phyloP scores from a whole-genome alignment of 768 basidiomycete species.

The Daedalea quercina region DNA sequence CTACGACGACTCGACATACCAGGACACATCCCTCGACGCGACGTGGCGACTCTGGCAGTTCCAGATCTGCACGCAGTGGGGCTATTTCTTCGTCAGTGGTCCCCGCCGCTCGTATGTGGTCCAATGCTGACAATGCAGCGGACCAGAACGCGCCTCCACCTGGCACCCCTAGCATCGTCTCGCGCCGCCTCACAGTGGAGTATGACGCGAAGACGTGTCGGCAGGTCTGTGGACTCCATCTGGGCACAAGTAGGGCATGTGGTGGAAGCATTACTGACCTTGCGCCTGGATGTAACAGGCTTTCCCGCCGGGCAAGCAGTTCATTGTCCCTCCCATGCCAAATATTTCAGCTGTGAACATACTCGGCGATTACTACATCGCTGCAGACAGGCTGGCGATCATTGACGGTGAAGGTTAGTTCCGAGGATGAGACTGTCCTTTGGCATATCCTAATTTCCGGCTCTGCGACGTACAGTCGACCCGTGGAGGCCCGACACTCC shows the following conservation, averaged over 20 bases:
- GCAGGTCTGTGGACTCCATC: slow-evolving; percentile 34
- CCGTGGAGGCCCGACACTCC: slow-evolving; percentile 89
- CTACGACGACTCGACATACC: slow-evolving; percentile 60
- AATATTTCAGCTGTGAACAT: slow-evolving; percentile 79
- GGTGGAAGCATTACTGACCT: too few species aligned
- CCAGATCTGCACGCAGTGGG: slow-evolving; percentile 95
- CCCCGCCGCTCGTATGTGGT: not conserved
- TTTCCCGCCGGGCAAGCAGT: slow-evolving; percentile 70
- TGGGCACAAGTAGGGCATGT: not conserved
- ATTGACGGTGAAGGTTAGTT: slow-evolving; percentile 77
- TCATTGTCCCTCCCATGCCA: slow-evolving; percentile 64
- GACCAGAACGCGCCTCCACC: slow-evolving; percentile 74
- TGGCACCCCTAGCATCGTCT: slow-evolving; percentile 68
- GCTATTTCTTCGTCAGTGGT: slow-evolving; percentile 73
- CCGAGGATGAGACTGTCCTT: not conserved
- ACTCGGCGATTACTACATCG: slow-evolving; percentile 80
- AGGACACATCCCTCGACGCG: slow-evolving; percentile 53
- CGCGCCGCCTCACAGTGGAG: slow-evolving; percentile 65
- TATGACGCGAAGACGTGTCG: slow-evolving; percentile 64
- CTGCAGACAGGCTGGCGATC: slow-evolving; percentile 76
- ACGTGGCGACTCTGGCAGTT: slow-evolving; percentile 86
- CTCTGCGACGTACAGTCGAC: slow-evolving; percentile 46
- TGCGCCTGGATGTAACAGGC: slow-evolving; percentile 35
- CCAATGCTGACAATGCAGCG: too few species aligned
- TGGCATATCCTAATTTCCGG: not conserved